These are phyloP conservation scores for Thelonectria blattea DNA, from an alignment of 2,329 filamentous ascomycete species.

Conservation along the genomic window DNA sequence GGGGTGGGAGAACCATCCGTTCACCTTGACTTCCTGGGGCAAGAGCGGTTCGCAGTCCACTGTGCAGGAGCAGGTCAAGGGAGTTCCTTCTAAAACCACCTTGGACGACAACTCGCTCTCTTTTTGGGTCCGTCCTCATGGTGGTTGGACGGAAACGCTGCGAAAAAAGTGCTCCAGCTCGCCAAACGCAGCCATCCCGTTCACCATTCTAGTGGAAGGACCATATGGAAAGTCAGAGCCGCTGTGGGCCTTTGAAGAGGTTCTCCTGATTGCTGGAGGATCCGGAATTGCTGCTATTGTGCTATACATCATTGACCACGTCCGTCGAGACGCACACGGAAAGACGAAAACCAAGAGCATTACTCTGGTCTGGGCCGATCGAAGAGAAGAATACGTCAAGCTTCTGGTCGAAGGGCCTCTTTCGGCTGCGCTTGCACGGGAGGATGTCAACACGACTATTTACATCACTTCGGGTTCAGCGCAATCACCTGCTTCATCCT, in stretches of 20 bases:
- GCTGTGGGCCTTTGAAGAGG: background rate
- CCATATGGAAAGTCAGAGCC: background rate
- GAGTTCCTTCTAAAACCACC: background rate
- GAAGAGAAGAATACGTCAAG: background rate
- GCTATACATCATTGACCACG: background rate
- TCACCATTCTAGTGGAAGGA: background rate
- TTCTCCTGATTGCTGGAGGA: background rate
- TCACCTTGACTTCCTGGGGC: slow-evolving; percentile 4
- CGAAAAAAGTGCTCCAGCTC: background rate
- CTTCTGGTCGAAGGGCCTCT: background rate
- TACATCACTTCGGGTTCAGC: background rate
- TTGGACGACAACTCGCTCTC: background rate
- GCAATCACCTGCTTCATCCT: background rate
- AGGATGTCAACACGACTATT: background rate
- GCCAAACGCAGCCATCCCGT: background rate
- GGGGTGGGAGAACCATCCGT: slow-evolving; percentile 1
- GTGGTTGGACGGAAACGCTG: background rate
- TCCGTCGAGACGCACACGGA: background rate
- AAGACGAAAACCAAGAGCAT: background rate
- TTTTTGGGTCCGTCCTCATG: background rate
- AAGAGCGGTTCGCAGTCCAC: background rate
- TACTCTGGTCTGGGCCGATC: background rate
- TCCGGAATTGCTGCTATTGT: background rate
- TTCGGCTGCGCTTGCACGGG: background rate
- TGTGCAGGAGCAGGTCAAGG: background rate